These are phyloP conservation scores for Gilbertella persicaria DNA, from an alignment of 371 early-diverging fungal species.

Conservation along the genomic window DNA sequence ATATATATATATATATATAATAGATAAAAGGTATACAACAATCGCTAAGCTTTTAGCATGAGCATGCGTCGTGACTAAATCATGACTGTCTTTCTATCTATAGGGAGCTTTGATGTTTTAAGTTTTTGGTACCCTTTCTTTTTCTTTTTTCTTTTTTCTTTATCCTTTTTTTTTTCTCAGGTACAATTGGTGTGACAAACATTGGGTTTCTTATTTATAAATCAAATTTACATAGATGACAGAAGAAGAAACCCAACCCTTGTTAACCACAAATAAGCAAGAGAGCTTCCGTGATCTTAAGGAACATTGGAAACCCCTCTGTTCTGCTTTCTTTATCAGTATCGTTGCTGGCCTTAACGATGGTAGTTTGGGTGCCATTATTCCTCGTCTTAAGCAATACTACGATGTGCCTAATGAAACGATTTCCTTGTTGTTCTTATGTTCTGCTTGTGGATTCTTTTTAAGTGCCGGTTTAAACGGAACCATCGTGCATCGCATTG, in stretches of 20 bases:
- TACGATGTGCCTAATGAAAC: conserved; percentile 31
- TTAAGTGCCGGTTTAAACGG: conserved; percentile 31
- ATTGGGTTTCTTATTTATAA: too few species aligned
- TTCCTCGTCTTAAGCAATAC: conserved; percentile 27
- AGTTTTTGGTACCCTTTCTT: too few species aligned
- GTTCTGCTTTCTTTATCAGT: conserved; percentile 21
- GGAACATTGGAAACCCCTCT: conserved; percentile 12
- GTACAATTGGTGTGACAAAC: too few species aligned
- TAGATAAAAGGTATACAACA: too few species aligned
- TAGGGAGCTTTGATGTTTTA: too few species aligned
- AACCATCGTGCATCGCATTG: conserved; percentile 26
- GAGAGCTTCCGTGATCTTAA: conserved; percentile 22
- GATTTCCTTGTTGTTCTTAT: conserved; percentile 28
- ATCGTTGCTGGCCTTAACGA: conserved; percentile 34
- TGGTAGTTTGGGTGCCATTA: conserved; percentile 34
- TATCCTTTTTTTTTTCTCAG: too few species aligned
- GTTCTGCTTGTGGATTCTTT: conserved; percentile 29
- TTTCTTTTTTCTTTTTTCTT: too few species aligned
- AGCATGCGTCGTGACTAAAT: too few species aligned
- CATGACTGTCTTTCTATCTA: too few species aligned
- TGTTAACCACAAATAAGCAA: conserved; percentile 10
- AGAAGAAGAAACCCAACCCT: conserved; percentile 7
- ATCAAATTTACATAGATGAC: too few species aligned
- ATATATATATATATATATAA: too few species aligned
- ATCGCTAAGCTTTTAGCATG: too few species aligned